A percentile compares a stretch with the other conserved stretches of the same genome.
phyloP scores from a whole-genome alignment of 2,329 filamentous ascomycete species.

The Fusarium virguliforme region DNA sequence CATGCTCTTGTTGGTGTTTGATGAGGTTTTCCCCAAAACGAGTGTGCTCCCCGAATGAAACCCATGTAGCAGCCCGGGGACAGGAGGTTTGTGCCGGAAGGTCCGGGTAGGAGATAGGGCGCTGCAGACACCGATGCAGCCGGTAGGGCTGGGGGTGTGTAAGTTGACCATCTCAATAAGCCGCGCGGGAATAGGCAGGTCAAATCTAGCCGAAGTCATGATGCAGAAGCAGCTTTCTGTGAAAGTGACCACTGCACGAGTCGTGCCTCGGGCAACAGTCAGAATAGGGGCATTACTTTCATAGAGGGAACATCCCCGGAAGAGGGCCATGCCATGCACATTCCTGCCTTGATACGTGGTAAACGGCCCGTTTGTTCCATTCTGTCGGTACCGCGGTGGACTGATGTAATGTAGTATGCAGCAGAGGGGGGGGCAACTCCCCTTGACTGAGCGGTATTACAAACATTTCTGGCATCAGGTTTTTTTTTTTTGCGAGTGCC shows the following conservation, averaged over 20 bases:
- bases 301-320: neutral
- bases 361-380: conserved; percentile 27
- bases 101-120: conserved; percentile 11
- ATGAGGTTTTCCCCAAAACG: neutral
- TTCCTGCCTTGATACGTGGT: neutral
- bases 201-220: conserved; percentile 4
- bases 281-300: conserved; percentile 9
- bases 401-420: conserved; percentile 4
- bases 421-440: neutral
- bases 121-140: conserved; percentile 27
- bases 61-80: neutral
- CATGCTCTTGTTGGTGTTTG: neutral
- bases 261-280: neutral
- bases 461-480: neutral
- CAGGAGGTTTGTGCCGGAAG: conserved; percentile 1
- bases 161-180: too few species aligned
- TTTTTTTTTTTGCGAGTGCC: neutral
- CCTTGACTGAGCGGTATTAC: conserved; percentile 3
- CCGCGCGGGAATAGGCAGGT: too few species aligned
- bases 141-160: conserved; percentile 31
- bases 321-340: too few species aligned
- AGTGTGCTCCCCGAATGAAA: too few species aligned
- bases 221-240: neutral
- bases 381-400: conserved; percentile 19
- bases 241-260: conserved; percentile 2